Evolutionary conservation across 129 eudicot species (phyloP).

Genomic region (Artemisia tridentata): DNA sequence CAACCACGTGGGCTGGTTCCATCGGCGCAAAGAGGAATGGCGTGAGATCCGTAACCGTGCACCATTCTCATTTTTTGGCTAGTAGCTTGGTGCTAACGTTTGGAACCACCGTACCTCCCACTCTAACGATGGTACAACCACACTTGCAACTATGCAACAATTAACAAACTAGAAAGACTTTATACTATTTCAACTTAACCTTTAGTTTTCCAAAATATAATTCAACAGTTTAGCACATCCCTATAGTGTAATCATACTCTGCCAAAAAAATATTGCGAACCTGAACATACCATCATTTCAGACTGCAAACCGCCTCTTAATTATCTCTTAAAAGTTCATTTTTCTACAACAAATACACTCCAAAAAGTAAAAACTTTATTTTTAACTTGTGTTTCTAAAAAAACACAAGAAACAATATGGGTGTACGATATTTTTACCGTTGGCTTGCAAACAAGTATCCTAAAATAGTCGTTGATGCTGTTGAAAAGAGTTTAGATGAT

Average conservation of each 20-base stretch:
- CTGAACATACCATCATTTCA: background rate
- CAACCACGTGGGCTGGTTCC: too few relatives aligned
- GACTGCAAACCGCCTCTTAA: background rate
- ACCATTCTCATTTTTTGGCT: too few relatives aligned
- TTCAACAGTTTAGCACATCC: too few relatives aligned
- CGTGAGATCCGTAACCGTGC: too few relatives aligned
- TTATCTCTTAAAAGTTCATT: background rate
- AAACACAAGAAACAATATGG: conserved; percentile 28
- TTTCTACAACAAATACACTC: background rate
- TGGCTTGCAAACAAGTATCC: conserved; percentile 53
- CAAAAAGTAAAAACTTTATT: background rate
- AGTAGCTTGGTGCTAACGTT: too few relatives aligned
- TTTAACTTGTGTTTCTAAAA: background rate
- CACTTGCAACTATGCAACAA: too few relatives aligned
- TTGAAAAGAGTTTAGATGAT: conserved; percentile 13
- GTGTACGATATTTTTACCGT: conserved; percentile 54
- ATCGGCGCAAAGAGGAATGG: too few relatives aligned
- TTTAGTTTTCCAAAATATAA: too few relatives aligned
- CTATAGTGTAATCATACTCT: background rate
- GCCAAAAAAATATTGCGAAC: background rate
- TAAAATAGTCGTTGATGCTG: conserved; percentile 34
- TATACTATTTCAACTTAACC: too few relatives aligned
- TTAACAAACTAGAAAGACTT: too few relatives aligned
- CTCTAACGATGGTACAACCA: too few relatives aligned
- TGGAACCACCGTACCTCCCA: too few relatives aligned